Conservation (phyloP, 768 basidiomycete species). For the Tephrocybe sp. region DNA sequence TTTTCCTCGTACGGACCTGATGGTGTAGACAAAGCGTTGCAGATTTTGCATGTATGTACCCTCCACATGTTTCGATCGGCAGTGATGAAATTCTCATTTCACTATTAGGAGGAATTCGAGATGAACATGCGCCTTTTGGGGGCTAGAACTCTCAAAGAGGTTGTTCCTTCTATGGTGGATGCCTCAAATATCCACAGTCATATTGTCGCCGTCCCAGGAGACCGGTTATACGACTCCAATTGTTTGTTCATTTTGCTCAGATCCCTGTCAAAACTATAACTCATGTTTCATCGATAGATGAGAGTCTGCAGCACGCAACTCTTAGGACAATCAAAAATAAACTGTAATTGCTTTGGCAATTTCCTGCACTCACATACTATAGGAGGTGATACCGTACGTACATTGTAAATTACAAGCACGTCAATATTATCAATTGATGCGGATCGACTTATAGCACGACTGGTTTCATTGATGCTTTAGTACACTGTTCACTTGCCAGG, state of each 20-base stretch:
- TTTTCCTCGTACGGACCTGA: slow-evolving; percentile 87
- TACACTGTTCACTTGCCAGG: neutral
- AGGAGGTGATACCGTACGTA: too few relatives aligned
- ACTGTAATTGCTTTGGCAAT: slow-evolving; percentile 1
- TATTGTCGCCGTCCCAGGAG: slow-evolving; percentile 63
- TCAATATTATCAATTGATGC: too few relatives aligned
- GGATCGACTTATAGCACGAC: too few relatives aligned
- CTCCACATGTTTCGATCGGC: neutral
- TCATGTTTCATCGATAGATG: slow-evolving; percentile 22
- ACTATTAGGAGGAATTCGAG: slow-evolving; percentile 88
- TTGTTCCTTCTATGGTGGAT: slow-evolving; percentile 90
- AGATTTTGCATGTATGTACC: slow-evolving; percentile 64
- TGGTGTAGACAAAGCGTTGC: slow-evolving; percentile 80
- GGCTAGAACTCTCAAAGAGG: slow-evolving; percentile 72
- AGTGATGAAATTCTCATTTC: neutral
- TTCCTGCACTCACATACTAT: neutral
- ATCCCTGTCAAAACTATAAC: neutral
- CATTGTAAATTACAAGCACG: too few relatives aligned
- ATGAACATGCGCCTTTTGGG: slow-evolving; percentile 97
- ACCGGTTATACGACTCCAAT: slow-evolving; percentile 74
- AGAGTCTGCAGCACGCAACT: slow-evolving; percentile 32
- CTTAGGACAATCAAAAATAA: slow-evolving; percentile 19
- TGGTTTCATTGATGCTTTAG: too few relatives aligned
- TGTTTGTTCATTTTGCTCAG: slow-evolving; percentile 50
- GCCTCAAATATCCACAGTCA: slow-evolving; percentile 66